Base-by-base conservation (phyloP, 768 basidiomycete species). In the Panus rudis region DNA sequence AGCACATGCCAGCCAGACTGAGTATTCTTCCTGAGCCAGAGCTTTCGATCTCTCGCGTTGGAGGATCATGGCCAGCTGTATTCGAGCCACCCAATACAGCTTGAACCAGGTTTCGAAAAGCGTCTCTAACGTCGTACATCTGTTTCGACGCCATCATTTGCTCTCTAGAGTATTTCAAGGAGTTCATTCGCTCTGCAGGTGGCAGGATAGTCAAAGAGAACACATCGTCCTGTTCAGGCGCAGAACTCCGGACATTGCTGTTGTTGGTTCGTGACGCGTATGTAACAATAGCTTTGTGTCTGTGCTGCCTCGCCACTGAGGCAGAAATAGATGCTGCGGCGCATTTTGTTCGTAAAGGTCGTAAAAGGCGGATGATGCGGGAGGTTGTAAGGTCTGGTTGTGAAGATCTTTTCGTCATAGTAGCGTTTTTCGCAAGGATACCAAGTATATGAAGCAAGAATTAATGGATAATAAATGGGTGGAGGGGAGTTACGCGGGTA, bases 81-180 rank as follows among this genome's bases (percentile, higher is more conserved):
- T 27, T 12, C 19, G 28, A 20, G 8, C 46, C 39, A 3, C 31
- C 58, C 17, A 54, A 58, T 8, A 66, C 64, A 23, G 66, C 70
- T 26, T 70, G 51, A 3, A 73, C 61, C 33, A 80, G 55, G 43
- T 77, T 75, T 38, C 63, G 66, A 59, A 78, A 82, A 40, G 71
- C 70, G 47, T 75, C 74, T n/a, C 74, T 64, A 13, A 81, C 66
- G 12, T 72, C 73, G 52, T 76, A 67, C 7, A 79, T 67, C 23
- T 62, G 68, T 27, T 65, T 65, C 7, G 76, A 68, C 23, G 77
- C 61, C 41, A 74, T 68, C 27, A 68, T 52, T 17, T 60, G 64
- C 24, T 64, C 33, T 20, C n/a, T 7, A 20, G 33, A 10, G 28
- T 10, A 10, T 30, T 10, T 30, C 10, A 10, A 30, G 10, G 28